These are phyloP conservation scores for Candida tallmaniae DNA, from an alignment of 805 yeast species.

Conservation along the genomic window DNA sequence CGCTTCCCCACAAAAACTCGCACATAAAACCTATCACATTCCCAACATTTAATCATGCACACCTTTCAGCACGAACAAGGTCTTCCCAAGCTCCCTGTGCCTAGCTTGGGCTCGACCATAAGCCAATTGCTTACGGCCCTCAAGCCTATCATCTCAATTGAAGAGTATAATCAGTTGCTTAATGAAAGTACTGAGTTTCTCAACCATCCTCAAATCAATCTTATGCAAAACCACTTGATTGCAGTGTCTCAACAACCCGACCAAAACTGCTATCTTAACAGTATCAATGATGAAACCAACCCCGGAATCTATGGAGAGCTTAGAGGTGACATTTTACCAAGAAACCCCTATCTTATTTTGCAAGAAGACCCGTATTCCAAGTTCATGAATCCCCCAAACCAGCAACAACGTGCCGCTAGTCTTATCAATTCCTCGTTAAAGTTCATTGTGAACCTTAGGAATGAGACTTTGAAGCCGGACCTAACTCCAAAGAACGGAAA, in stretches of 20 bases:
- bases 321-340: constrained; percentile 64
- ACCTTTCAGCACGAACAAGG: constrained; percentile 39
- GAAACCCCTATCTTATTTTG: constrained; percentile 71
- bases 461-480: constrained; percentile 54
- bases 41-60: background rate
- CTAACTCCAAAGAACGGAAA: constrained; percentile 44
- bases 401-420: constrained; percentile 64
- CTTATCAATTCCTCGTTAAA: constrained; percentile 62
- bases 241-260: constrained; percentile 41
- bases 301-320: constrained; percentile 61
- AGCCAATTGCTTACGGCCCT: constrained; percentile 51
- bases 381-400: constrained; percentile 56
- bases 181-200: constrained; percentile 43
- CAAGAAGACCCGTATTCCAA: constrained; percentile 68
- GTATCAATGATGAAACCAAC: constrained; percentile 43
- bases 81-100: constrained; percentile 62
- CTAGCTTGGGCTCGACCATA: constrained; percentile 47
- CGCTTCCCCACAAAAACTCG: too few species aligned
- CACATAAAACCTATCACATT: too few species aligned
- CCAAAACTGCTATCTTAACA: constrained; percentile 49
- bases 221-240: constrained; percentile 51
- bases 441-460: constrained; percentile 57
- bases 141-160: constrained; percentile 53
- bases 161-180: constrained; percentile 45
- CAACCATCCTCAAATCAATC: constrained; percentile 34